A percentile compares a stretch with the other conserved stretches of the same genome.
These are phyloP conservation scores for Obba rivulosa DNA, from an alignment of 768 basidiomycete genomes.

Conservation along the genomic window DNA sequence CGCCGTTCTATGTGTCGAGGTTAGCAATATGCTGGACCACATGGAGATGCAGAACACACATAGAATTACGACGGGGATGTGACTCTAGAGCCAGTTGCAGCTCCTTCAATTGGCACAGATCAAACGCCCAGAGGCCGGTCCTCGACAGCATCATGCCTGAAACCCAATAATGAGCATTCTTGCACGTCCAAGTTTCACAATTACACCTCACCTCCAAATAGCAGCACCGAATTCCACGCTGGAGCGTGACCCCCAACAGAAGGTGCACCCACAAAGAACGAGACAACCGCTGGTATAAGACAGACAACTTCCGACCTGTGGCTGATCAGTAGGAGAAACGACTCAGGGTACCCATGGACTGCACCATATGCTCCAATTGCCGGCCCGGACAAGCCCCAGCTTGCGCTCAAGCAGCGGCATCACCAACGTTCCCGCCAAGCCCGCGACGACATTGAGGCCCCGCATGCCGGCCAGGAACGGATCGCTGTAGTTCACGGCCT, in stretches of 20 bases:
- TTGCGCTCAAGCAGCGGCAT: conserved; percentile 35
- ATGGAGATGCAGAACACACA: conserved; percentile 32
- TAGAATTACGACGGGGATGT: conserved; percentile 40
- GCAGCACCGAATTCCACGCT: conserved; percentile 31
- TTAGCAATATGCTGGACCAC: background rate
- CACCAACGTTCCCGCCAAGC: conserved; percentile 40
- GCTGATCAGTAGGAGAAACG: background rate
- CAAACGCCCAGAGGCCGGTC: conserved; percentile 49
- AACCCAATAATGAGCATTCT: background rate
- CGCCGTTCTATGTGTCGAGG: conserved; percentile 17
- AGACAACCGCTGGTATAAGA: conserved; percentile 39
- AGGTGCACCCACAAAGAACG: conserved; percentile 30
- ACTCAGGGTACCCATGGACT: background rate
- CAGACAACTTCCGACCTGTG: conserved; percentile 34
- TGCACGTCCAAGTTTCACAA: too few species aligned
- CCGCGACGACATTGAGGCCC: conserved; percentile 39
- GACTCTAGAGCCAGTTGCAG: conserved; percentile 38
- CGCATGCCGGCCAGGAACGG: conserved; percentile 47
- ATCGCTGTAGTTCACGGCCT: conserved; percentile 38
- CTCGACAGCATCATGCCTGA: conserved; percentile 41
- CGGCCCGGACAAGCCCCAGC: conserved; percentile 42
- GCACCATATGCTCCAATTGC: conserved; percentile 47
- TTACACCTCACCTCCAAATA: conserved; percentile 35
- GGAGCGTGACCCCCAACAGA: conserved; percentile 14
- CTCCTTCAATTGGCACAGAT: conserved; percentile 44